Evolutionary conservation across 139 green algal genomes (phyloP).

Genomic region (Closterium sp.): DNA sequence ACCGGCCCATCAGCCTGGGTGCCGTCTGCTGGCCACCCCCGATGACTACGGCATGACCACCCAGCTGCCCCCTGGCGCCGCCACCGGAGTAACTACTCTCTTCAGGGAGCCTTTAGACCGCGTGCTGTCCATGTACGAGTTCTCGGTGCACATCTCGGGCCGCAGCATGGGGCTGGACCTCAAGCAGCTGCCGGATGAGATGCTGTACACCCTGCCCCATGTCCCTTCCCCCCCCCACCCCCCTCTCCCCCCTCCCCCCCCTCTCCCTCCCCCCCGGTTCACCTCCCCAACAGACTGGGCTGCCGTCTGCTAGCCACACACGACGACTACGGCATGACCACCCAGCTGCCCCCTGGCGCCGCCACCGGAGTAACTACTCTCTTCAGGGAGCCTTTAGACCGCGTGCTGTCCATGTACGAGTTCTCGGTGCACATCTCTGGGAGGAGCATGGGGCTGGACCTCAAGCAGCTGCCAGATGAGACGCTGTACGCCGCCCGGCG

Average conservation of each 20-base stretch:
- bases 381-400: background rate
- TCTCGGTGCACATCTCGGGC: background rate
- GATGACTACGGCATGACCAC: background rate
- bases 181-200: too few species aligned
- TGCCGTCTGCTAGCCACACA: background rate
- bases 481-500: background rate
- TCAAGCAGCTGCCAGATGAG: background rate
- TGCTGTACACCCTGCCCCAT: background rate
- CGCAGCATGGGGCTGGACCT: too few species aligned
- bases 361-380: background rate
- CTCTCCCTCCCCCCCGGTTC: too few species aligned
- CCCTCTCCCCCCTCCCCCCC: too few species aligned
- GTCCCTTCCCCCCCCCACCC: too few species aligned
- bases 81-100: background rate
- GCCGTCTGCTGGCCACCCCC: background rate
- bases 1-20: too few species aligned
- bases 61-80: background rate
- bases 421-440: background rate
- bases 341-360: background rate
- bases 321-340: background rate
- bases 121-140: background rate
- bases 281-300: background rate
- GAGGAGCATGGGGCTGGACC: background rate
- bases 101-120: background rate
- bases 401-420: background rate